These are phyloP conservation scores for Avena sativa DNA, from an alignment of 176 grass and related monocot genomes.

Conservation along the genomic window DNA sequence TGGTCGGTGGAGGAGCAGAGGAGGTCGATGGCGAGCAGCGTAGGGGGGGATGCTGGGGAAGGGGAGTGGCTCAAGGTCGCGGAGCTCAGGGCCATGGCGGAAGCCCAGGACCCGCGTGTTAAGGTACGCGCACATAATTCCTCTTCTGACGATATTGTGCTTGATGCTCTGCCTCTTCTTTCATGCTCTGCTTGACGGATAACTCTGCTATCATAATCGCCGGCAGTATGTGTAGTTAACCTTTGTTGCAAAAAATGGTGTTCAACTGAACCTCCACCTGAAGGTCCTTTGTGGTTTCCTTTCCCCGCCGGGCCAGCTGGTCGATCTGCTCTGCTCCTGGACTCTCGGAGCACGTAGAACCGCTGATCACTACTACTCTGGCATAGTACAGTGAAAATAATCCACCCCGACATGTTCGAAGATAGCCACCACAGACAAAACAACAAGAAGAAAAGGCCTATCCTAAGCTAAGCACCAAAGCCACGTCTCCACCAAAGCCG, in stretches of 20 bases:
- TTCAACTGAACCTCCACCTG: background rate
- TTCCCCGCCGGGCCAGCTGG: background rate
- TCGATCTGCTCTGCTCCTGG: background rate
- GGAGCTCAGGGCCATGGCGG: conserved; percentile 46
- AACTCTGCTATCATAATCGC: background rate
- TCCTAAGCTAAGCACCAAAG: too few species aligned
- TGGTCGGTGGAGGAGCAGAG: background rate
- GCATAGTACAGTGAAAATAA: too few species aligned
- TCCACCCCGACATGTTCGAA: too few species aligned
- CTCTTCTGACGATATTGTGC: background rate
- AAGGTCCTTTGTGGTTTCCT: background rate
- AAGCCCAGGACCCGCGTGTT: conserved; percentile 45
- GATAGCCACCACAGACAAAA: too few species aligned
- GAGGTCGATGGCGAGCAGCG: conserved; percentile 31
- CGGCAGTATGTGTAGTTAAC: background rate
- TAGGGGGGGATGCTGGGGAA: conserved; percentile 24
- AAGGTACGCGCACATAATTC: conserved; percentile 10
- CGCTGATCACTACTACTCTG: too few species aligned
- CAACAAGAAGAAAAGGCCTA: too few species aligned
- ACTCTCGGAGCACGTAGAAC: too few species aligned
- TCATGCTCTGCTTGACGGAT: background rate
- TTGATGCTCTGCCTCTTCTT: background rate
- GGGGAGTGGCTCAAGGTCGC: conserved; percentile 57
- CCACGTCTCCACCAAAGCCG: too few species aligned
- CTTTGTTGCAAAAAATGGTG: background rate